Evolutionary conservation across 257 asterid genomes (phyloP).

Genomic region (Hygrophila difformis): DNA sequence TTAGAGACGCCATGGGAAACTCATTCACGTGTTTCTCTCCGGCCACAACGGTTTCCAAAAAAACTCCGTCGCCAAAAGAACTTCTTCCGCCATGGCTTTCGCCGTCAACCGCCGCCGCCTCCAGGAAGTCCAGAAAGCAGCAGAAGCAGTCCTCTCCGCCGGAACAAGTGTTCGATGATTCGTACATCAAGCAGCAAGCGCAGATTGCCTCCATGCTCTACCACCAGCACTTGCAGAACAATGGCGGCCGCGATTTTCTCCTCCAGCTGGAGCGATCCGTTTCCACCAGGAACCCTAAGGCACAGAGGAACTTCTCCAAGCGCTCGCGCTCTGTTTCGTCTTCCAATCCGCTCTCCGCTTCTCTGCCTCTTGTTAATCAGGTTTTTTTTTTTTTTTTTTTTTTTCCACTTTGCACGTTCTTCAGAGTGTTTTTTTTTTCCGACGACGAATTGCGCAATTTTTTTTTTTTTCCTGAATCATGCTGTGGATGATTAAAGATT

Average conservation of each 20-base stretch:
- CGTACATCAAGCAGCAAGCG: constrained; percentile 48
- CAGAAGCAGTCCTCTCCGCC: constrained; percentile 10
- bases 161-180: constrained; percentile 26
- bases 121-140: constrained; percentile 29
- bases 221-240: constrained; percentile 44
- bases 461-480: no score
- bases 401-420: no score
- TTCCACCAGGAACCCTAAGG: constrained; percentile 32
- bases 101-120: constrained; percentile 13
- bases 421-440: no score
- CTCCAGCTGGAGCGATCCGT: constrained; percentile 38
- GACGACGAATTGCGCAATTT: no score
- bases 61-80: constrained; percentile 21
- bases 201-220: constrained; percentile 47
- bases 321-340: constrained; percentile 37
- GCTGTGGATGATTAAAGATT: no score
- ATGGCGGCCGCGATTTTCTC: constrained; percentile 23
- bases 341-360: constrained; percentile 14
- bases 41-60: constrained; percentile 14
- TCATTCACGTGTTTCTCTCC: constrained; percentile 44
- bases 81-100: constrained; percentile 40
- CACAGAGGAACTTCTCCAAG: constrained; percentile 24
- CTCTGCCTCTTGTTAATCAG: not conserved
- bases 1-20: constrained; percentile 42
- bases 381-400: no score